phyloP scores from a whole-genome alignment of 805 yeast species.

The Kluyveromyces siamensis region DNA sequence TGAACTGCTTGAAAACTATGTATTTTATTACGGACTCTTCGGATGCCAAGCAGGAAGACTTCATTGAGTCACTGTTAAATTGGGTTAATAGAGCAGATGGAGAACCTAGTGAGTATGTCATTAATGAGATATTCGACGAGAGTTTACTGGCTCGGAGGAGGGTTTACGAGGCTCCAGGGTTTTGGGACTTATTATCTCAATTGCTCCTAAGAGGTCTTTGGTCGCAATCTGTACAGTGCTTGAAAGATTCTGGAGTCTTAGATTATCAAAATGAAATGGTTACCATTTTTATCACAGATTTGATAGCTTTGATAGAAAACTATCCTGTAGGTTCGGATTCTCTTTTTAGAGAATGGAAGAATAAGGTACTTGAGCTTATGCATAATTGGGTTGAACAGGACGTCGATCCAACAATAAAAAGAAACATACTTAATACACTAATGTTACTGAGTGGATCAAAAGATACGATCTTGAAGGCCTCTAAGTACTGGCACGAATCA shows the following conservation, averaged over 20 bases:
- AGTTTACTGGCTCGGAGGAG: conserved; percentile 38
- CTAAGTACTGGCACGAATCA: conserved; percentile 63
- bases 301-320: conserved; percentile 25
- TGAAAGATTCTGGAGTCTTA: conserved; percentile 20
- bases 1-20: conserved; percentile 50
- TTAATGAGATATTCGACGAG: conserved; percentile 35
- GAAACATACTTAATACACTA: conserved; percentile 25
- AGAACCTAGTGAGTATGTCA: conserved; percentile 46
- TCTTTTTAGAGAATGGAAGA: conserved; percentile 33
- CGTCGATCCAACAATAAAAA: conserved; percentile 20
- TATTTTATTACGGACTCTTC: conserved; percentile 23
- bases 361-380: conserved; percentile 19
- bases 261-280: conserved; percentile 17
- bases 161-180: conserved; percentile 32
- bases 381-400: conserved; percentile 19
- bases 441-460: conserved; percentile 32
- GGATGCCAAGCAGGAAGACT: not conserved
- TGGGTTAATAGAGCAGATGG: conserved; percentile 71
- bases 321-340: conserved; percentile 28
- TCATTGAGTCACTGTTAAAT: conserved; percentile 37
- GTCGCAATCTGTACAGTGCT: conserved; percentile 38
- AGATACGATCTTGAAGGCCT: conserved; percentile 38
- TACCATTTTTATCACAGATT: conserved; percentile 26
- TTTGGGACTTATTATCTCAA: conserved; percentile 56
- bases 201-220: conserved; percentile 55